Percentiles rank a stretch among this genome's conserved stretches.
These are phyloP conservation scores for Hamamelis virginiana DNA, from an alignment of 164 flowering plant species.

Conservation along the genomic window DNA sequence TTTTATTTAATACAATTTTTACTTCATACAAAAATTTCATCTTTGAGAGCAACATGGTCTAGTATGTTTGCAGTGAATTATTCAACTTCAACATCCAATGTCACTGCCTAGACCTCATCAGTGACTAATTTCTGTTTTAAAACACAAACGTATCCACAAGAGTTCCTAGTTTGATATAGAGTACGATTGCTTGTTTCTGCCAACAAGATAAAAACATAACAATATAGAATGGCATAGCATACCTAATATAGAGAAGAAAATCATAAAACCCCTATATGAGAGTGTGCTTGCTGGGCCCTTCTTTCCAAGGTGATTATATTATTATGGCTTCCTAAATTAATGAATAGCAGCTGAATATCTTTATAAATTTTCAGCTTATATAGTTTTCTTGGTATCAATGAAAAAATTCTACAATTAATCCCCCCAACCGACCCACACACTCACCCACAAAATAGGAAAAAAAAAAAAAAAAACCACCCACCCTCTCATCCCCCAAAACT, in stretches of 20 bases:
- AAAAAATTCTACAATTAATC: no score
- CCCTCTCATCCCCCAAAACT: no score
- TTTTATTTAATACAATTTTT: neutral
- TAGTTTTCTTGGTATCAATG: no score
- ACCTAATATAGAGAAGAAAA: slow-evolving; percentile 75
- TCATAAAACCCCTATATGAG: no score
- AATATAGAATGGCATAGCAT: slow-evolving; percentile 10
- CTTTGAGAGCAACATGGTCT: neutral
- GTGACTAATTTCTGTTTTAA: neutral
- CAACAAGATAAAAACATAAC: neutral
- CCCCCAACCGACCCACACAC: no score
- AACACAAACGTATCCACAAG: neutral
- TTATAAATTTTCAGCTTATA: no score
- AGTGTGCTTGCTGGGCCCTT: no score
- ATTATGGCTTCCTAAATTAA: no score
- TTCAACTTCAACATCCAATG: neutral
- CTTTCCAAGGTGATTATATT: slow-evolving; percentile 78
- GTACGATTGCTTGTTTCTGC: neutral
- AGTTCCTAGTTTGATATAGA: neutral
- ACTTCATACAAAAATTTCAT: neutral
- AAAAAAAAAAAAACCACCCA: no score
- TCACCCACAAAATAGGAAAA: no score
- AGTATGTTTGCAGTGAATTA: neutral
- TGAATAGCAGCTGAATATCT: no score
- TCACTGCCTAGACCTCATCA: neutral